phyloP scores from a whole-genome alignment of 257 asterid species.

The Dorcoceras hygrometricum region DNA sequence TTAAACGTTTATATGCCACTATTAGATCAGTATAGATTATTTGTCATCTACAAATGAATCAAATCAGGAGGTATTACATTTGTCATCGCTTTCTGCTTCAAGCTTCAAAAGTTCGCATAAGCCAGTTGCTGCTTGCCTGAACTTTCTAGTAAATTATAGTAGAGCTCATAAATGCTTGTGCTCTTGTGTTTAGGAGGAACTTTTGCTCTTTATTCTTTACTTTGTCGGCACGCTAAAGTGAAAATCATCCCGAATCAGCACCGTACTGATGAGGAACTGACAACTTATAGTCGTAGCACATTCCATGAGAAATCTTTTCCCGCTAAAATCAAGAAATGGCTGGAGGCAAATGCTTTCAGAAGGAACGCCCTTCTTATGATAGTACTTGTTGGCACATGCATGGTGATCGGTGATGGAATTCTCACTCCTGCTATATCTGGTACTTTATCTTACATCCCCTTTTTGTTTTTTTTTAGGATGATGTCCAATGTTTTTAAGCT shows the following conservation, averaged over 20 bases:
- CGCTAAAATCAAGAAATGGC: slow-evolving; percentile 85
- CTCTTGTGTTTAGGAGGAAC: slow-evolving; percentile 64
- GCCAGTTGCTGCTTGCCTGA: too few relatives aligned
- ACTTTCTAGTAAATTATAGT: not conserved
- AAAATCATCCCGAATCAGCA: slow-evolving; percentile 92
- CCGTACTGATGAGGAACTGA: slow-evolving; percentile 96
- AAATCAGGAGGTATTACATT: too few relatives aligned
- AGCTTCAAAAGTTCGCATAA: too few relatives aligned
- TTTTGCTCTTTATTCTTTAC: slow-evolving; percentile 90
- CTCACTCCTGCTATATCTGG: slow-evolving; percentile 99
- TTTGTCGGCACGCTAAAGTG: slow-evolving; percentile 93
- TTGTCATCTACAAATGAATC: too few relatives aligned
- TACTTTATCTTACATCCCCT: slow-evolving; percentile 22
- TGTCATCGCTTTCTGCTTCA: too few relatives aligned
- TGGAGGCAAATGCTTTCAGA: slow-evolving; percentile 65
- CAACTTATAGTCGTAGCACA: slow-evolving; percentile 89
- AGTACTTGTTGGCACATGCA: slow-evolving; percentile 88
- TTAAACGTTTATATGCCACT: too few relatives aligned
- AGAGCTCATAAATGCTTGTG: not conserved
- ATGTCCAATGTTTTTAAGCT: too few relatives aligned
- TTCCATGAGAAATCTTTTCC: slow-evolving; percentile 90
- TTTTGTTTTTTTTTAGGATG: not conserved
- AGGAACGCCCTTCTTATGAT: slow-evolving; percentile 72
- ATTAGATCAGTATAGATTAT: too few relatives aligned
- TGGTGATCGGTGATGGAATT: slow-evolving; percentile 97